These are phyloP conservation scores for Chlamydomonas applanata DNA, from an alignment of 139 green algal genomes.

Conservation along the genomic window DNA sequence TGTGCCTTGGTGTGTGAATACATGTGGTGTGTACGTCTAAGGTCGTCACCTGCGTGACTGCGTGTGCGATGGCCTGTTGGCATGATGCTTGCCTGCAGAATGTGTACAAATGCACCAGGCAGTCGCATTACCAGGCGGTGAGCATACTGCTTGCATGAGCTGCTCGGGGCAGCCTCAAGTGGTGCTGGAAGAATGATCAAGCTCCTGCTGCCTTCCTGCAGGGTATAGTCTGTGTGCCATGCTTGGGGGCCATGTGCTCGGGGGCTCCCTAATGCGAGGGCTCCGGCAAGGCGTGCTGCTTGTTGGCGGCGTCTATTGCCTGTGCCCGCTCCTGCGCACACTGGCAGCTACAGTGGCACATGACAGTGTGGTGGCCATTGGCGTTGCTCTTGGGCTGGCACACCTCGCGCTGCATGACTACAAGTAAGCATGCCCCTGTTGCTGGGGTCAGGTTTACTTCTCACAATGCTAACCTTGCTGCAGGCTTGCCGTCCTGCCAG, in stretches of 20 bases:
- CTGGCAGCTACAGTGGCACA: slow-evolving; percentile 73
- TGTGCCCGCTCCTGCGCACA: slow-evolving; percentile 75
- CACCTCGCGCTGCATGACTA: slow-evolving; percentile 92
- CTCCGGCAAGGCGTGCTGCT: slow-evolving; percentile 48
- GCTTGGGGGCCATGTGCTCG: slow-evolving; percentile 43
- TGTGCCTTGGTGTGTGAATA: slow-evolving; percentile 2
- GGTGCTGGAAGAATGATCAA: not conserved
- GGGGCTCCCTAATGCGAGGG: slow-evolving; percentile 45
- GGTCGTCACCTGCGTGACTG: too few species aligned
- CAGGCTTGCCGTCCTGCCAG: too few species aligned
- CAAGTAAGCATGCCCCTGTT: too few species aligned
- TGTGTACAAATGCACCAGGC: not conserved
- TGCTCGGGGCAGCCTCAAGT: not conserved
- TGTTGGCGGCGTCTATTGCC: slow-evolving; percentile 60
- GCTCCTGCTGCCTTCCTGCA: slow-evolving; percentile 4
- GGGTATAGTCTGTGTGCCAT: slow-evolving; percentile 41
- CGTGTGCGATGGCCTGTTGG: too few species aligned
- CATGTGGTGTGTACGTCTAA: not conserved
- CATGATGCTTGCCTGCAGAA: too few species aligned
- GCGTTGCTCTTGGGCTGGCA: slow-evolving; percentile 50
- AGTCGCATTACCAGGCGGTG: not conserved
- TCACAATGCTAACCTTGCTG: too few species aligned
- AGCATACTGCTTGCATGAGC: slow-evolving; percentile 10
- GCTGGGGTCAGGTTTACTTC: too few species aligned
- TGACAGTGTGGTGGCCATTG: slow-evolving; percentile 78